Conservation (phyloP, 192 early-diverging fungal species). For the Linnemannia exigua region DNA sequence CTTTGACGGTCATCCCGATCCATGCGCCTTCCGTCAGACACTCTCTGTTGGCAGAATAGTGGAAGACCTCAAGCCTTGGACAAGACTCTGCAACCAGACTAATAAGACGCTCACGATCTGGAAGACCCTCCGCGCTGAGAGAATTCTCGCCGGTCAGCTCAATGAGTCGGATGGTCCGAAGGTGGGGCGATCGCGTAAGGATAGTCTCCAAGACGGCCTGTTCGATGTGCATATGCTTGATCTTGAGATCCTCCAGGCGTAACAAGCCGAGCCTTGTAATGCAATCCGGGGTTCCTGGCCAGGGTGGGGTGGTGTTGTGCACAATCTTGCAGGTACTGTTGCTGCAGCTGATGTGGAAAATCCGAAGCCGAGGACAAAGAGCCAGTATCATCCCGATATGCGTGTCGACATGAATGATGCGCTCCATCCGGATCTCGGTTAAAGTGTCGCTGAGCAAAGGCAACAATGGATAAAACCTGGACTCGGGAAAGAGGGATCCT, state of each 20-base stretch:
- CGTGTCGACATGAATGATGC: background rate
- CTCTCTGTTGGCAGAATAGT: background rate
- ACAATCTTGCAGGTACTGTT: constrained; percentile 1
- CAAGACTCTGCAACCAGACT: background rate
- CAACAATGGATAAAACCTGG: background rate
- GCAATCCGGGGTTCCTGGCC: background rate
- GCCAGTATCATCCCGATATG: background rate
- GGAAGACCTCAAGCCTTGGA: background rate
- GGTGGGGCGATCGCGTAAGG: background rate
- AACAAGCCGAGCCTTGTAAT: background rate
- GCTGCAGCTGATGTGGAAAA: background rate
- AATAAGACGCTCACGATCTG: background rate
- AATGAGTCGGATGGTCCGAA: background rate
- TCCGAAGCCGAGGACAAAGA: background rate
- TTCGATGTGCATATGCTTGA: background rate
- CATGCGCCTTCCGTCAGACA: background rate
- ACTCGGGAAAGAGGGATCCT: background rate
- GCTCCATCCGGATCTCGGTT: background rate
- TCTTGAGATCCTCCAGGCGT: background rate
- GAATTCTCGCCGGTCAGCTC: background rate
- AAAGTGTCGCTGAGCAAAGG: background rate
- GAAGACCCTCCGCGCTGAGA: background rate
- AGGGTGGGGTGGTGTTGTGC: background rate
- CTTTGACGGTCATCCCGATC: background rate
- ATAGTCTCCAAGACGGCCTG: background rate